Evolutionary conservation across 2,329 filamentous ascomycete genomes (phyloP).

Genomic region (Cytospora leucostoma): DNA sequence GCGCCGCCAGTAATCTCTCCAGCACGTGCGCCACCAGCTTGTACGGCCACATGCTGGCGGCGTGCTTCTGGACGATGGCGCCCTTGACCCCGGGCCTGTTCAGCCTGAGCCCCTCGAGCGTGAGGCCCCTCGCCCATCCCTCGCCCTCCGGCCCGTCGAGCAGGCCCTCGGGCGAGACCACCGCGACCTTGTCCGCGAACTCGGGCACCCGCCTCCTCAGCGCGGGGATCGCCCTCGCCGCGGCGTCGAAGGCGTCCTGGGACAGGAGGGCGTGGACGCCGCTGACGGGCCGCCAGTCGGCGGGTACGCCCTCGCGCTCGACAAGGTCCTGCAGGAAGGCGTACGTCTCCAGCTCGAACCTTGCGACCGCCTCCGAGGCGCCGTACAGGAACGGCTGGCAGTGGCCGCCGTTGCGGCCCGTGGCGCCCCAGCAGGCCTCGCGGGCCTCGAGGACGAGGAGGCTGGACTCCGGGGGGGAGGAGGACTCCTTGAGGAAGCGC

Average conservation of each 20-base stretch:
- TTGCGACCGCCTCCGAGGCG: constrained; percentile 59
- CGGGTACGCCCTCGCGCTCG: constrained; percentile 58
- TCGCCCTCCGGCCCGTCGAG: constrained; percentile 26
- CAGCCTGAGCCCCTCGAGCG: constrained; percentile 55
- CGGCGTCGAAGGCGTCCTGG: constrained; percentile 54
- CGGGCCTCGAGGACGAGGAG: constrained; percentile 76
- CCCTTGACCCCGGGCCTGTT: constrained; percentile 53
- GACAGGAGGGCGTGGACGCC: constrained; percentile 67
- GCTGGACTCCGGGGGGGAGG: constrained; percentile 45
- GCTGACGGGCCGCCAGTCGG: constrained; percentile 66
- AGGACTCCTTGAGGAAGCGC: constrained; percentile 56
- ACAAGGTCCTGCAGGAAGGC: constrained; percentile 60
- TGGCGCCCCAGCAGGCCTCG: constrained; percentile 82
- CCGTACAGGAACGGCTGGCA: constrained; percentile 73
- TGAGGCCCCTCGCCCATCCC: constrained; percentile 34
- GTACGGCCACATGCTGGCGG: constrained; percentile 78
- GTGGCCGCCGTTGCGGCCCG: constrained; percentile 73
- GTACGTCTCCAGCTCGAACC: constrained; percentile 74
- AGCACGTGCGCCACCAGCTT: constrained; percentile 77
- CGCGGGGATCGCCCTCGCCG: constrained; percentile 50
- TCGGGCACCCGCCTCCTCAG: constrained; percentile 57
- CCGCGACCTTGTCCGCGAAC: constrained; percentile 52
- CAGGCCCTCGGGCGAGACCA: constrained; percentile 33
- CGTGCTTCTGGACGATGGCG: constrained; percentile 64
- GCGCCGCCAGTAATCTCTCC: constrained; percentile 52